A percentile compares a stretch with the other conserved stretches of the same genome.
These are phyloP conservation scores for Taxawa tesnikishii DNA, from an alignment of 2,329 filamentous ascomycete genomes.

Conservation along the genomic window DNA sequence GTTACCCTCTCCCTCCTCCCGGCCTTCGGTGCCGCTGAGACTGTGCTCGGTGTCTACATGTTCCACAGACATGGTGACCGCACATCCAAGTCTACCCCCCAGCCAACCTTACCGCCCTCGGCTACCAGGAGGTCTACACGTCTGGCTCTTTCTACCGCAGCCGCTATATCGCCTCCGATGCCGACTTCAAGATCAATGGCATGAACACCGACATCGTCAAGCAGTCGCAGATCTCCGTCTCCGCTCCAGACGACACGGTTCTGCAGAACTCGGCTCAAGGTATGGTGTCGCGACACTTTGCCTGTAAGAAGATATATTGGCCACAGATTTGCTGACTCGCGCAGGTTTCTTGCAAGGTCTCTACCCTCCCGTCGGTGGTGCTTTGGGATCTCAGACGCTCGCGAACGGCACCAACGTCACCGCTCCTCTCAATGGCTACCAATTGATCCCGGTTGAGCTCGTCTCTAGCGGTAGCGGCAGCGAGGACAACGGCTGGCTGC, in stretches of 20 bases:
- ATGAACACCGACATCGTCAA: constrained; percentile 56
- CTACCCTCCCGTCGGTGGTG: constrained; percentile 61
- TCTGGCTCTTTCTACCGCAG: constrained; percentile 65
- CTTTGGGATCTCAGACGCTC: constrained; percentile 44
- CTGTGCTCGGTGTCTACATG: constrained; percentile 69
- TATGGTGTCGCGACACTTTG: no score
- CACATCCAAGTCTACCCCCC: constrained; percentile 64
- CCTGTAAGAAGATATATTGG: no score
- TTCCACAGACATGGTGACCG: constrained; percentile 87
- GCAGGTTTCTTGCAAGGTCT: constrained; percentile 72
- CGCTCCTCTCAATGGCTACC: constrained; percentile 66
- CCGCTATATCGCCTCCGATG: constrained; percentile 56
- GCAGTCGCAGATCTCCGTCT: constrained; percentile 57
- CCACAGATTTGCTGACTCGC: no score
- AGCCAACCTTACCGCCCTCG: constrained; percentile 64
- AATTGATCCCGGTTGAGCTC: constrained; percentile 64
- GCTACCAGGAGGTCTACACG: constrained; percentile 61
- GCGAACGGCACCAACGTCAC: constrained; percentile 57
- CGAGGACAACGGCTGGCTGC: constrained; percentile 40
- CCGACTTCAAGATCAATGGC: constrained; percentile 48
- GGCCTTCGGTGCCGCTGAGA: constrained; percentile 37
- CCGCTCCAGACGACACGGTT: constrained; percentile 59
- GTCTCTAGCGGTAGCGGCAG: constrained; percentile 39
- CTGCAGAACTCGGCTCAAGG: constrained; percentile 74
- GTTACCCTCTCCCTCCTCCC: constrained; percentile 14